A percentile compares a stretch with the other conserved stretches of the same genome.
These are phyloP conservation scores for Cladochytrium replicatum DNA, from an alignment of 192 early-diverging fungal genomes.

Conservation along the genomic window DNA sequence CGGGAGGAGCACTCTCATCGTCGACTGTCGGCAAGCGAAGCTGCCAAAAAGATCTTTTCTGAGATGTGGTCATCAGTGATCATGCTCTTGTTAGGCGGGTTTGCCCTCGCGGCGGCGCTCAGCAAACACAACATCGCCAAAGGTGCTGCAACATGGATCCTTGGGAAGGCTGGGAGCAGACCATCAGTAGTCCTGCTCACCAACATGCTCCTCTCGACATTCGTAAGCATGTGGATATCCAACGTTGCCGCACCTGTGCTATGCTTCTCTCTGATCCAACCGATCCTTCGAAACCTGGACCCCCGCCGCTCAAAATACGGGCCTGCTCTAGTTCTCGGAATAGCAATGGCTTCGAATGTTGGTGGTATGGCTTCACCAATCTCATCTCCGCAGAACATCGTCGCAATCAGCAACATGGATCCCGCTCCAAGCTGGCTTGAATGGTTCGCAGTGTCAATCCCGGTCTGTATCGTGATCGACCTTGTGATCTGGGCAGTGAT, in stretches of 20 bases:
- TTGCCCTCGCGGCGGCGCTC: conserved; percentile 85
- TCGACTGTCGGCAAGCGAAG: conserved; percentile 61
- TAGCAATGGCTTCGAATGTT: conserved; percentile 90
- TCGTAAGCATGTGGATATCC: conserved; percentile 97
- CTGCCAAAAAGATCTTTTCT: conserved; percentile 76
- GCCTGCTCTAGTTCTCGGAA: conserved; percentile 86
- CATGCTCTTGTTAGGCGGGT: conserved; percentile 91
- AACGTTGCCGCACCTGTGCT: conserved; percentile 96
- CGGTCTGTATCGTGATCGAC: conserved; percentile 71
- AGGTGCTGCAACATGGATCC: conserved; percentile 73
- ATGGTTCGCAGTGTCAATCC: conserved; percentile 83
- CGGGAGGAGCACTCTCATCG: conserved; percentile 39
- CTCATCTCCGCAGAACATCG: conserved; percentile 93
- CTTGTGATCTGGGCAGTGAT: conserved; percentile 75
- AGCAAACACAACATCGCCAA: conserved; percentile 95
- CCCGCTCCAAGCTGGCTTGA: conserved; percentile 81
- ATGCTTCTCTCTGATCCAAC: conserved; percentile 87
- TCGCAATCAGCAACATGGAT: conserved; percentile 86
- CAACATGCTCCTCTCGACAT: conserved; percentile 92
- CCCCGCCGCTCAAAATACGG: conserved; percentile 68
- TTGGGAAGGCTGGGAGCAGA: conserved; percentile 79
- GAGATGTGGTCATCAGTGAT: conserved; percentile 95
- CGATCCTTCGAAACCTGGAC: conserved; percentile 85
- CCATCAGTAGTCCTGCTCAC: conserved; percentile 77
- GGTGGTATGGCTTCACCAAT: conserved; percentile 98